Base-by-base conservation (phyloP, 1,139 yeast species). In the Hyphopichia khmerensis region DNA sequence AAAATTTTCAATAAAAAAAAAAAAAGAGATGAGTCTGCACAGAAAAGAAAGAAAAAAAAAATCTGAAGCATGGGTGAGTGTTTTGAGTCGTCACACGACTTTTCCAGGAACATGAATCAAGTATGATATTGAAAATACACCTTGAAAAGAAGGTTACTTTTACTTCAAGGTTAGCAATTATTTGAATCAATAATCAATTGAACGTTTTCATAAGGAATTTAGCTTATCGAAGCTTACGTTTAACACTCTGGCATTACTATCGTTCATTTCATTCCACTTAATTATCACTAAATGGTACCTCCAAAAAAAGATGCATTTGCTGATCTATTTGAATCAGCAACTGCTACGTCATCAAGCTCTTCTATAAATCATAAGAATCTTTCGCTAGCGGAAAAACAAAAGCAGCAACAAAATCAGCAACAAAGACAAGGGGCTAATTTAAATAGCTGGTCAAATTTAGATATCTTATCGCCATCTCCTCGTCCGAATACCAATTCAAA, bases 261-360 rank as follows among this genome's bases (percentile, higher is more conserved):
- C n/a, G n/a, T n/a, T n/a, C n/a, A n/a, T n/a, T n/a, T n/a, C n/a
- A n/a, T n/a, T n/a, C n/a, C n/a, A n/a, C n/a, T n/a, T n/a, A n/a
- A n/a, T n/a, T 8, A 26, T 8, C 5, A 8, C 32, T 4, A 17
- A 16, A 57, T 56, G 51, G 45, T 39, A n/a, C 74, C 75, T 16
- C 73, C 74, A 5, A 69, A 70, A 54, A 69, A 69, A 49, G 79
- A 73, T 59, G 77, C 73, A 9, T 73, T 73, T 60, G 75, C 78
- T 3, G 77, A 72, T 49, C 63, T 73, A 36, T 72, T 73, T 46
- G 72, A 56, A 51, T 59, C 70, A 18, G 75, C 76, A 2, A 59
- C 55, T 13, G 47, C 48, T 7, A 33, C 47, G 14, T 40, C 48
- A 8, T 47, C 43, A 35, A 16, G 44, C 5, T 46, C 47, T 18